Base-by-base conservation (phyloP, 306 rosid species). In the Delonix regia region DNA sequence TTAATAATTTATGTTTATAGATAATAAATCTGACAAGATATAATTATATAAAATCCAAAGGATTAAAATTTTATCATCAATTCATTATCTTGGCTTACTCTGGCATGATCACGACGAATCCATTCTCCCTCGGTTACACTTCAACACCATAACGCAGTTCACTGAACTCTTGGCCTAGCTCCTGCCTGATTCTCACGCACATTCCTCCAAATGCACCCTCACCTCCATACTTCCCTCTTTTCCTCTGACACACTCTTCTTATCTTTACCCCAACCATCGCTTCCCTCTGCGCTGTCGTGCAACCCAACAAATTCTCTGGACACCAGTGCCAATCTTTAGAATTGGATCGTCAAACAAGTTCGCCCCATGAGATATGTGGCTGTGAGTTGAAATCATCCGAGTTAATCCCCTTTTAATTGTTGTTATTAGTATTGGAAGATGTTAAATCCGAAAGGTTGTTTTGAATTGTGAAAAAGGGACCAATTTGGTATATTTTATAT, bases 311-410 rank as follows among this genome's bases (percentile, higher is more conserved):
- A 21, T 65, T 19, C 18, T 19, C 49, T 4, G 28, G 16, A 60
- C n/a, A 28, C 67, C 1, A 34, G 6, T 6, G 27, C 34, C 21
- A 39, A 21, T 66, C 10, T 22, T 66, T 52, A 41, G 27, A 66
- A 66, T 12, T 66, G 45, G 5, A 22, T 66, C 8, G 52, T 21
- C 34, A n/a, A 22, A 39, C 52, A 21, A 41, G 71, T 41, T 66
- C n/a, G 72, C 19, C 75, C 87, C 36, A 16, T 48, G 36, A 44
- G 19, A 47, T 64, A 78, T 67, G 84, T 60, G 30, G 24, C 66
- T 62, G 92, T 88, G 47, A 74, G 84, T 61, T 60, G 5, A 64
- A 19, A 36, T 4, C 30, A 39, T 51, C 55, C 25, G 3, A 25
- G 12, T 28, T 9, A 16, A 24, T 47, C 24, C 0, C 5, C 13